Percentiles rank a stretch among this genome's conserved stretches.
Conservation (phyloP, 768 basidiomycete genomes). For the Lyophyllum semitale region DNA sequence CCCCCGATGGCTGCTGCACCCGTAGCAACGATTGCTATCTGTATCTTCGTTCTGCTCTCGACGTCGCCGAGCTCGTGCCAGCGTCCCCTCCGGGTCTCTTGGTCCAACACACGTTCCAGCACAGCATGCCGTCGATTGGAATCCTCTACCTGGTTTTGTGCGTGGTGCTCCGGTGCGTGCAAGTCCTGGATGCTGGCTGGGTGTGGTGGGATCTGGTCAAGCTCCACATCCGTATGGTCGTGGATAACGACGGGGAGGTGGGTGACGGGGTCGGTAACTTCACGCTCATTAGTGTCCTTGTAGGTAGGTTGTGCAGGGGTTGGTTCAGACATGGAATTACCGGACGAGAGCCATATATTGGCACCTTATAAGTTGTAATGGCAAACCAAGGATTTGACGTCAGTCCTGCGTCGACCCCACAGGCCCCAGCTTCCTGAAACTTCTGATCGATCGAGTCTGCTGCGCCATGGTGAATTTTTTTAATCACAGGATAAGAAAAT, state of each 20-base stretch:
- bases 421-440: too few relatives aligned
- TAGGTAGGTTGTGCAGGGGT: not conserved
- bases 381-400: constrained; percentile 28
- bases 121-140: constrained; percentile 23
- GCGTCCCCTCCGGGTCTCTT: constrained; percentile 30
- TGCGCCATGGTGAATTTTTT: too few relatives aligned
- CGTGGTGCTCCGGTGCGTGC: constrained; percentile 13
- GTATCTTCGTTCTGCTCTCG: constrained; percentile 28
- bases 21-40: constrained; percentile 32
- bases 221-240: constrained; percentile 34
- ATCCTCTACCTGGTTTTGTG: constrained; percentile 17
- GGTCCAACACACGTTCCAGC: constrained; percentile 30
- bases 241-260: constrained; percentile 37
- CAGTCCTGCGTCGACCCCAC: constrained; percentile 22
- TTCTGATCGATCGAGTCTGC: too few relatives aligned
- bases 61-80: constrained; percentile 35
- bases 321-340: not conserved
- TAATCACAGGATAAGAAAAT: too few relatives aligned
- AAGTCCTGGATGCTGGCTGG: constrained; percentile 19
- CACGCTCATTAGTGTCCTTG: constrained; percentile 20
- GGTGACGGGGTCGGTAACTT: constrained; percentile 43
- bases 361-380: not conserved
- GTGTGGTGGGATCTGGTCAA: constrained; percentile 34
- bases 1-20: constrained; percentile 28
- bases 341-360: not conserved